Evolutionary conservation across 257 asterid genomes (phyloP), one percentile per base, ranked within the genome.

Genomic region (Solanum lycopersicoides): DNA sequence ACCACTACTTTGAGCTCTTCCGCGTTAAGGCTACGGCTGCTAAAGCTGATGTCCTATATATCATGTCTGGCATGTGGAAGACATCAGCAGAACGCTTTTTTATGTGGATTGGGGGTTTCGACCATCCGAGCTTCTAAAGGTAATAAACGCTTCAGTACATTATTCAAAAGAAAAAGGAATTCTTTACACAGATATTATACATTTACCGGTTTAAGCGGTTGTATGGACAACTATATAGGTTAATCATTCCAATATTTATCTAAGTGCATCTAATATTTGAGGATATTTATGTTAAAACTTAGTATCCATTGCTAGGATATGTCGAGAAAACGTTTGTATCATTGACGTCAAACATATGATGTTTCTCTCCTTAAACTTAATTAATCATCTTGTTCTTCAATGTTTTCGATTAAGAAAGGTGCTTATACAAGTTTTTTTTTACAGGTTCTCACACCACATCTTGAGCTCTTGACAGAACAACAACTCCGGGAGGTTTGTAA

Each of bases 21-120:
- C 86, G 89, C 18, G 91, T 95, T 93, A 97, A 97, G 92, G 95
- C 95, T 77, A 88, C 90, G 4, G 98, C 98, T 47, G 98, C 98
- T 42, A 95, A 90, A 84, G 91, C 90, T 34, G 98, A 97, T 63
- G 98, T 94, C 25, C 93, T 94, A 88, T 95, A 94, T 83, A 88
- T 95, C 30, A 92, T 97, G 92, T 94, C 95, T 2, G 99, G 99
- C 41, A 90, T 93, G 94, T 95, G 98, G 99, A 95, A 90, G 71
- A 95, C 99, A 9, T 86, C 98, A 6, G 98, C 95, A 4, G 99
- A 95, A 77, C 96, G 98, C 14, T 93, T 96, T 65, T 96, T 96
- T 92, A 90, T 94, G 87, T 95, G 99, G 99, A 96, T 96, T 7
- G 99, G 98, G 99, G 98, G 18, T 97, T 95, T 82, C 93, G 98